Evolutionary conservation across 345 rosid genomes (phyloP).

Genomic region (Draba incana): DNA sequence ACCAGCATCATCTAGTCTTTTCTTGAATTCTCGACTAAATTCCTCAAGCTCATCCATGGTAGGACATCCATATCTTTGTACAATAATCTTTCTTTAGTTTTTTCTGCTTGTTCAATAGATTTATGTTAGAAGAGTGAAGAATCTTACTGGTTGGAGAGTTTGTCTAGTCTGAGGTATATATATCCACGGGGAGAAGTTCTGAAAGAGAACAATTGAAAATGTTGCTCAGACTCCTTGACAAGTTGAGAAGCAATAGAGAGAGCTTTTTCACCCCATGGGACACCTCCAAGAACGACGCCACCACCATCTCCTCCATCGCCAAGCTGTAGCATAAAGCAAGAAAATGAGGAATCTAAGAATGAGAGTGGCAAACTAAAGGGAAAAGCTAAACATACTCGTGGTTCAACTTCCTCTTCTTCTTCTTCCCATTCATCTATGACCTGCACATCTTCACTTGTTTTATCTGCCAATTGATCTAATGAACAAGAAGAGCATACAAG

Average conservation of each 20-base stretch:
- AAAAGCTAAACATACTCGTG: slow-evolving; percentile 46
- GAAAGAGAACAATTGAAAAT: slow-evolving; percentile 69
- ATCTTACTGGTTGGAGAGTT: slow-evolving; percentile 65
- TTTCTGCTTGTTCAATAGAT: neutral
- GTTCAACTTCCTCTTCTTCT: slow-evolving; percentile 71
- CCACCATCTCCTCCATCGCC: slow-evolving; percentile 97
- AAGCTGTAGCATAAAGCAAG: slow-evolving; percentile 43
- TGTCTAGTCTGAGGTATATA: slow-evolving; percentile 77
- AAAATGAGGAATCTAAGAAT: slow-evolving; percentile 3
- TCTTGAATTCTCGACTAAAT: slow-evolving; percentile 69
- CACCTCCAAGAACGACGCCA: slow-evolving; percentile 69
- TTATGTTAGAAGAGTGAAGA: slow-evolving; percentile 2
- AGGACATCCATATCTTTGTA: slow-evolving; percentile 83
- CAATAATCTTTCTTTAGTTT: slow-evolving; percentile 17
- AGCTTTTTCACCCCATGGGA: slow-evolving; percentile 73
- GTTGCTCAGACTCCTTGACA: slow-evolving; percentile 53
- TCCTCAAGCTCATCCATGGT: slow-evolving; percentile 76
- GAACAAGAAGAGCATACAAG: neutral
- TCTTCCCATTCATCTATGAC: slow-evolving; percentile 78
- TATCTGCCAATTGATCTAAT: slow-evolving; percentile 49
- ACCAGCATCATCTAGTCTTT: slow-evolving; percentile 79
- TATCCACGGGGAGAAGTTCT: slow-evolving; percentile 80
- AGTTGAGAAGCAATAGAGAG: slow-evolving; percentile 67
- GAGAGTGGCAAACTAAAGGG: slow-evolving; percentile 22
- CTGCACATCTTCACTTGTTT: slow-evolving; percentile 53